Evolutionary conservation across 1,284 basidiomycete genomes (phyloP), one percentile per base, ranked within the genome.

Genomic region (Ustilago shanxiensis): DNA sequence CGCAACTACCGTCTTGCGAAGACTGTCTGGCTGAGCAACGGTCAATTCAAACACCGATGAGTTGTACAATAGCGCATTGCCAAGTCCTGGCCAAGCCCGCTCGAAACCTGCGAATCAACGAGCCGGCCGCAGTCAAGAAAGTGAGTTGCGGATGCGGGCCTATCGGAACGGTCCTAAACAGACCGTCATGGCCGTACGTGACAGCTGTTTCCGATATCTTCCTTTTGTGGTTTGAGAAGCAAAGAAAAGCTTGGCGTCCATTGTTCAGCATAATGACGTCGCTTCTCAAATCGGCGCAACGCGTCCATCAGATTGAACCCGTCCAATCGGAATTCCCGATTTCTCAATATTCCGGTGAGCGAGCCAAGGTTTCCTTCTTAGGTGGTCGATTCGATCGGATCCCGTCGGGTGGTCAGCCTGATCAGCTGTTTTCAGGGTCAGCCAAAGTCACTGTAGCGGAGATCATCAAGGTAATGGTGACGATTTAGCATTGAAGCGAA

Each of bases 11-110:
- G n/a, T 16, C 31, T 33, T 37, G 35, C 35, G 24, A 29, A 35
- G 39, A 24, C 45, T 44, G 39, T 33, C 7, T 35, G 45, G 44
- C 44, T 58, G 47, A 29, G 44, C 56, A 37, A 49, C 56, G 56
- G 56, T 58, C 29, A 49, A 35, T 35, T 58, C 35, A 37, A 8
- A 14, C 35, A 37, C 9, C 35, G 35, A 14, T 37, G 9, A 16
- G 3, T 37, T n/a, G n/a, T n/a, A n/a, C n/a, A 14, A 37, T 14
- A 10, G 35, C 35, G 35, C 7, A 3, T 37, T 14, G 35, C 35
- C 35, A 37, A 37, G 35, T 14, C 35, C 35, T 37, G 6, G 8
- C 13, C 35, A 37, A 37, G 35, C 8, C 35, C 35, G 35, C 7
- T 37, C 14, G 9, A 37, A 37, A 37, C 35, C 35, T 14, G 14